Evolutionary conservation across 441 rosid species (phyloP), one percentile per base, ranked within the genome.

Genomic region (Populus trichocarpa): DNA sequence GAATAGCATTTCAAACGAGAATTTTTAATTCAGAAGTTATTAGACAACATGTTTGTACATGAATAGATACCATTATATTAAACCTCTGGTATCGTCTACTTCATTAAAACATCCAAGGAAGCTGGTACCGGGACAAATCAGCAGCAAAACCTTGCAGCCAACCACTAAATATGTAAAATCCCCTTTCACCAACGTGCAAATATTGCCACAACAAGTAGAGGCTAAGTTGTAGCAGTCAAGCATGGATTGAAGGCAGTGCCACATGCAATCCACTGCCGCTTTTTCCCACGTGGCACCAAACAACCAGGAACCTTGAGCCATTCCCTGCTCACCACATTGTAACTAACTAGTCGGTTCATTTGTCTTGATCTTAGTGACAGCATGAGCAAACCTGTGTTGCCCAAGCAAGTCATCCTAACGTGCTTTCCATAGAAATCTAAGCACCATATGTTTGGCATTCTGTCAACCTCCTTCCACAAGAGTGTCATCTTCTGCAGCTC

Each of bases 401-500:
- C 99, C 87, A 96, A 87, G 89, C 97, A 92, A 83, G 92, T 94
- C 99, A 96, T 96, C 83, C 93, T 89, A 75, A 92, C 85, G 95
- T 94, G 97, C 99, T 91, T 94, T 86, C 99, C 98, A 14, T 96
- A 94, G 90, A 94, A 94, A 81, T 96, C 99, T 84, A 94, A 92
- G 99, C 98, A 94, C 99, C 92, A 91, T 85, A 90, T 83, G 81
- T 94, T 96, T 94, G 98, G 97, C 97, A 94, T 94, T 96, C 99
- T 96, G 97, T 94, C 99, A 89, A 96, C 98, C 98, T 96, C 99
- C 99, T 91, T 94, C 97, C 99, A 94, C 89, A 91, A 84, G 83
- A 96, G 92, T 38, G 97, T 92, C 98, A 94, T 93, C 89, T 88
- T 96, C 86, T 90, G 98, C 89, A 96, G 94, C 90, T 94, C 99